Conservation (phyloP, 345 rosid species). For the Gossypium raimondii region DNA sequence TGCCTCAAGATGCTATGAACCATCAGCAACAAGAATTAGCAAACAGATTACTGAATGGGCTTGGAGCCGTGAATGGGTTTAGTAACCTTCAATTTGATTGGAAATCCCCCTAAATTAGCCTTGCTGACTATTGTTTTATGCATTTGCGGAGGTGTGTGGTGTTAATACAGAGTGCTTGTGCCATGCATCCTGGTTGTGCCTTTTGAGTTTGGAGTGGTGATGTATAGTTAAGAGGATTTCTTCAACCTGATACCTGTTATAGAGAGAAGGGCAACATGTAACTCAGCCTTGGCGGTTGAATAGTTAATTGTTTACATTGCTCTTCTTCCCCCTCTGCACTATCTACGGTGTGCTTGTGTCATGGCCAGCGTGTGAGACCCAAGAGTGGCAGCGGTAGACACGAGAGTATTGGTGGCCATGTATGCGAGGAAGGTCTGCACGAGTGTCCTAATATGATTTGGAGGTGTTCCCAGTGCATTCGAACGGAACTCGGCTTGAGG, state of each 20-base stretch:
- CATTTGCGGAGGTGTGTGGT: conserved; percentile 1
- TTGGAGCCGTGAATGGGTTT: conserved; percentile 50
- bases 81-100: conserved; percentile 49
- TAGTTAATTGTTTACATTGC: not conserved
- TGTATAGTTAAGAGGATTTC: conserved; percentile 3
- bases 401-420: not conserved
- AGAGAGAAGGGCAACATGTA: not conserved
- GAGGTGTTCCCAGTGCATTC: not conserved
- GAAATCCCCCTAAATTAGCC: conserved; percentile 43
- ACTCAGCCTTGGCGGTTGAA: conserved; percentile 2
- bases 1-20: conserved; percentile 37
- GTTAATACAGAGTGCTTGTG: conserved; percentile 10
- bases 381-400: not conserved
- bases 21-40: conserved; percentile 50
- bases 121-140: not conserved
- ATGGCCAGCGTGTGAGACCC: not conserved
- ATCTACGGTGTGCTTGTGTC: not conserved
- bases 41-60: conserved; percentile 42
- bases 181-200: conserved; percentile 6
- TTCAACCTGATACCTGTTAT: not conserved
- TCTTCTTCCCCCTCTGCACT: not conserved
- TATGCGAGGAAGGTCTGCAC: not conserved
- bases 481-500: too few species aligned
- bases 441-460: not conserved
- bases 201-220: conserved; percentile 7